These are phyloP conservation scores for Neurospora crassa DNA, from an alignment of 2,329 filamentous ascomycete species.

Conservation along the genomic window DNA sequence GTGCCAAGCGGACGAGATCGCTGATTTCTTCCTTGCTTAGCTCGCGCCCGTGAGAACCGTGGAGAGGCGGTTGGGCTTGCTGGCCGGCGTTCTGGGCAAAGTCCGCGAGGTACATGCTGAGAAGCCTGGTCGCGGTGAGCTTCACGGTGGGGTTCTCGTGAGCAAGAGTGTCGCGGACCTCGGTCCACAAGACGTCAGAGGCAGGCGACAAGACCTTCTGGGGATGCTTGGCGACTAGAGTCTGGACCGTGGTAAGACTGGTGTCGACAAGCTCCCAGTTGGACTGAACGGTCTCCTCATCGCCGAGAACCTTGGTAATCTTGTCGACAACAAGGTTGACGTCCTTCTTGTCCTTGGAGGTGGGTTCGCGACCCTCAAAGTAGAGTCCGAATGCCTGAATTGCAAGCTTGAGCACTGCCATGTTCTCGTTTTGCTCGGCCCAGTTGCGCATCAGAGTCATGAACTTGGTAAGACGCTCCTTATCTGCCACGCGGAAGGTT, in stretches of 20 bases:
- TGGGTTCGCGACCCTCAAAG: slow-evolving; percentile 58
- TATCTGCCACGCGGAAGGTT: slow-evolving; percentile 69
- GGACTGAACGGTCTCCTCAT: slow-evolving; percentile 40
- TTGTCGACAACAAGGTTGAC: slow-evolving; percentile 50
- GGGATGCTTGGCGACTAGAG: slow-evolving; percentile 59
- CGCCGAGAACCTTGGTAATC: slow-evolving; percentile 42
- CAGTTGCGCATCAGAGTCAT: slow-evolving; percentile 62
- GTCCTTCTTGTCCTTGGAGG: slow-evolving; percentile 56
- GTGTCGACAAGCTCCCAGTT: slow-evolving; percentile 69
- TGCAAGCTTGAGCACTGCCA: slow-evolving; percentile 60
- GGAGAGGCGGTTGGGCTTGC: slow-evolving; percentile 48
- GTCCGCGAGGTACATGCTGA: slow-evolving; percentile 71
- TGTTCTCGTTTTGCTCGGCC: slow-evolving; percentile 65
- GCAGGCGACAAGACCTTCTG: slow-evolving; percentile 50
- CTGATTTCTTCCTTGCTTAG: slow-evolving; percentile 56
- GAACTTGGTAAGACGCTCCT: slow-evolving; percentile 61
- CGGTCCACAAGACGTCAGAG: slow-evolving; percentile 59
- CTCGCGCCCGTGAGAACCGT: slow-evolving; percentile 60
- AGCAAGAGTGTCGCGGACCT: slow-evolving; percentile 58
- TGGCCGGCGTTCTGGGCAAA: slow-evolving; percentile 55
- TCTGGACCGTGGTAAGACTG: slow-evolving; percentile 58
- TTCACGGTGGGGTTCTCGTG: slow-evolving; percentile 69
- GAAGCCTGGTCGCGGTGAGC: slow-evolving; percentile 61
- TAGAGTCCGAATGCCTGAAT: slow-evolving; percentile 77
- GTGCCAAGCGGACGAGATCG: slow-evolving; percentile 41